Base-by-base conservation (phyloP, 2,329 filamentous ascomycete species). In the Furcasterigmium furcatum region DNA sequence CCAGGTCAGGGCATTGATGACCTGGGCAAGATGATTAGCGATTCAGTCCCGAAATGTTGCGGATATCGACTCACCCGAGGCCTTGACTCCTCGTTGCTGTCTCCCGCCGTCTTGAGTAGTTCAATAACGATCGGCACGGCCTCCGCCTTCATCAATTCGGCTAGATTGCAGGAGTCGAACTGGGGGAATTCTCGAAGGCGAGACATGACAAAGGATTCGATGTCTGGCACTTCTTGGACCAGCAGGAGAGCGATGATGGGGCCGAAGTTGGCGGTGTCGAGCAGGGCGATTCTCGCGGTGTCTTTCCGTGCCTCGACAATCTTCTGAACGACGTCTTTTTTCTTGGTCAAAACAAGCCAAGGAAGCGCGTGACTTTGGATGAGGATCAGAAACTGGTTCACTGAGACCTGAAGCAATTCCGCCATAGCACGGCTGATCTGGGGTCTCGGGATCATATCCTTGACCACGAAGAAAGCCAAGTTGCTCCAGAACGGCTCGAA, bases 401-500 rank as follows among this genome's bases (percentile, higher is more conserved):
- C 78, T 32, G 81, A 85, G 58, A 90, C 85, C 43, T 85, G 83
- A 30, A 96, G 74, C 24, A 97, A 67, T 52, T 95, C 90, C 20
- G 91, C 89, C 41, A 97, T 76, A 38, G 87, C 77, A 45, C 88
- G 83, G 39, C 84, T 85, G 58, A 91, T 87, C 56, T 94, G 88
- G n/a, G 94, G 92, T 39, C 86, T 81, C 40, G 80, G 76, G 19
- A 85, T 76, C 49, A 97, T 77, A 55, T 96, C 89, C 61, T 91
- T 92, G 22, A 94, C 85, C 3, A 89, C 84, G 41, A 85, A 79
- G 48, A 92, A 86, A 1, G 90, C 91, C 38, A 99, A 74, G 24
- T 80, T 92, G 53, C 83, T 82, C 91, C 92, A 97, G 63, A 91
- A 97, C 1, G 92, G 91, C 45, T 85, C 82, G 46, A 97, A 85